phyloP scores from a whole-genome alignment of 2,329 filamentous ascomycete species.

The Fusarium cyanostomum region DNA sequence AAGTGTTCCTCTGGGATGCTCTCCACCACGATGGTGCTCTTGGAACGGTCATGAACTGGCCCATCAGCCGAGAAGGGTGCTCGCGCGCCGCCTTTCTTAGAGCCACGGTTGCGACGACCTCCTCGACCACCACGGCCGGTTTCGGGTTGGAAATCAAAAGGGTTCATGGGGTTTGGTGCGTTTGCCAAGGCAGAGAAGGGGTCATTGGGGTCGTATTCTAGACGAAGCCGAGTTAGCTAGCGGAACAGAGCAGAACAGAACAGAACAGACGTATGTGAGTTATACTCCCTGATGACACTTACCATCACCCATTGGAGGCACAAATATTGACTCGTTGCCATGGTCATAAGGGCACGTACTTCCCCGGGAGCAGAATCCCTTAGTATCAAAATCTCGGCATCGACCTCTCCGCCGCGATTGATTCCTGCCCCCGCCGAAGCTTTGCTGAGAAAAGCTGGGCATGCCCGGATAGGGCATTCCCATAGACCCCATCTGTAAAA shows the following conservation, averaged over 20 bases:
- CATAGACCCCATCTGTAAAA: slow-evolving; percentile 70
- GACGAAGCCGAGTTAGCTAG: slow-evolving; percentile 16
- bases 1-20: slow-evolving; percentile 79
- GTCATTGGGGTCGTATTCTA: slow-evolving; percentile 50
- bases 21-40: slow-evolving; percentile 78
- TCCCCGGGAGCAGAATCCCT: slow-evolving; percentile 76
- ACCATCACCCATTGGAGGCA: slow-evolving; percentile 48
- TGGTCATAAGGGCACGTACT: slow-evolving; percentile 76
- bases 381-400: slow-evolving; percentile 76
- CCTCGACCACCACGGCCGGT: slow-evolving; percentile 46
- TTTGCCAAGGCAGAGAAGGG: slow-evolving; percentile 39
- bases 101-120: slow-evolving; percentile 48
- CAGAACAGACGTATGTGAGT: background rate
- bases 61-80: slow-evolving; percentile 72
- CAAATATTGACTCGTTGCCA: slow-evolving; percentile 60
- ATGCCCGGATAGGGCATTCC: slow-evolving; percentile 55
- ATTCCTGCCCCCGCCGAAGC: slow-evolving; percentile 35
- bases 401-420: slow-evolving; percentile 55
- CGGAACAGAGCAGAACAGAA: no score
- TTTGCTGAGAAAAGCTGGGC: slow-evolving; percentile 50
- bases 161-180: slow-evolving; percentile 25
- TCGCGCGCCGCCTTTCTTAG: slow-evolving; percentile 50
- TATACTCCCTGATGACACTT: slow-evolving; percentile 4
- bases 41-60: slow-evolving; percentile 68
- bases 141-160: slow-evolving; percentile 37